Base-by-base conservation (phyloP, 2,329 filamentous ascomycete species). In the Phyllosticta citribraziliensis region DNA sequence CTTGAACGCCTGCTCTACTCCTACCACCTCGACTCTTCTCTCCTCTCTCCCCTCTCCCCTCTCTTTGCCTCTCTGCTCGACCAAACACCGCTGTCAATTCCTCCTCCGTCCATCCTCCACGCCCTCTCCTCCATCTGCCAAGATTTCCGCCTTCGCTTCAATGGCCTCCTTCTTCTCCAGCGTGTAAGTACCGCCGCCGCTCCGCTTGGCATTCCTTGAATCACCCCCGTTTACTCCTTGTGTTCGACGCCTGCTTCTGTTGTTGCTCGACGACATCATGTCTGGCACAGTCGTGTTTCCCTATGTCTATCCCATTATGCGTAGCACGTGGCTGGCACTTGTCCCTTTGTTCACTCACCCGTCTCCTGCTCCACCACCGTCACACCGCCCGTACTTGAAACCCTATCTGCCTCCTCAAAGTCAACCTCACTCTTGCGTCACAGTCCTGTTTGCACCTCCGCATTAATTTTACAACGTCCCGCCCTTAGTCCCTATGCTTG, bases 161-260 rank as follows among this genome's bases (percentile, higher is more conserved):
- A 74, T 74, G 73, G 69, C 73, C 64, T 74, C 72, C 62, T 75
- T 75, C 67, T 75, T 75, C 69, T 73, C 71, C 68, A 74, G 71
- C 66, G 72, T 74, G 73, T 74, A 66, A 74, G 73, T 75, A 20
- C 25, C n/a, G 40, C n/a, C 5, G 40, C 40, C 12, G 17, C 12
- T 14, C 22, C 17, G 60, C 60, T 58, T 62, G 56, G 60, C 60
- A 58, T 62, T 55, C 59, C 59, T 61, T 55, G 30, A 50, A 55
- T 40, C 55, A n/a, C 40, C 40, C 40, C 40, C 40, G 3, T n/a
- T 47, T 47, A 6, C 40, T 47, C 17, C n/a, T 47, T 47, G 40
- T 47, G 40, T 10, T 14, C 35, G 35, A 11, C 35, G 35, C 12
- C 17, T 11, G 11, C 14, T n/a, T n/a, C n/a, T n/a, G 40, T 47